A percentile compares a stretch with the other conserved stretches of the same genome.
These are phyloP conservation scores for Candida insectorum DNA, from an alignment of 805 yeast genomes.

Conservation along the genomic window DNA sequence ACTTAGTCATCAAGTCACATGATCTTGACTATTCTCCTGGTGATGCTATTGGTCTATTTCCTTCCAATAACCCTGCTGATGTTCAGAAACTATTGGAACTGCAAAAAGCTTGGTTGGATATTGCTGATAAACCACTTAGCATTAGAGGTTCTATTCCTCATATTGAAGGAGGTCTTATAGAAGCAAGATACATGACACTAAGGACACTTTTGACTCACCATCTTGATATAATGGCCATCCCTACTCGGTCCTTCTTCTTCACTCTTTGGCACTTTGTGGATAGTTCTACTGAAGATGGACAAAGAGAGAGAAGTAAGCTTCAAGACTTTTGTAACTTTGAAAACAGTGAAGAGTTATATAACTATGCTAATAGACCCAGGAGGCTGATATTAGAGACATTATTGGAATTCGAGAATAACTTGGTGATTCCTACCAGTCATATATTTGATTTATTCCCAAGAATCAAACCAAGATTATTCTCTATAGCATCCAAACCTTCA, in stretches of 20 bases:
- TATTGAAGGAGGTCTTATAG: conserved; percentile 60
- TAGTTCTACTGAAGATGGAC: conserved; percentile 49
- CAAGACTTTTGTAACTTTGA: conserved; percentile 69
- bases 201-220: conserved; percentile 73
- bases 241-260: conserved; percentile 78
- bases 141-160: conserved; percentile 34
- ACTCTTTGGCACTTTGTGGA: conserved; percentile 64
- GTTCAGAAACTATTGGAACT: conserved; percentile 63
- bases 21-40: conserved; percentile 60
- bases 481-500: conserved; percentile 68
- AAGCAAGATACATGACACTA: conserved; percentile 52
- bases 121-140: conserved; percentile 59
- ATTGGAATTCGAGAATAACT: conserved; percentile 69
- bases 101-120: conserved; percentile 66
- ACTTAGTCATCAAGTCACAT: conserved; percentile 42
- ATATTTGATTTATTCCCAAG: conserved; percentile 74
- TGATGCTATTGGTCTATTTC: conserved; percentile 75
- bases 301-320: conserved; percentile 72
- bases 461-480: conserved; percentile 77
- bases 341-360: conserved; percentile 77
- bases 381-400: conserved; percentile 82
- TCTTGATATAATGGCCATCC: conserved; percentile 78
- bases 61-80: conserved; percentile 59
- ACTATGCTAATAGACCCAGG: conserved; percentile 92
- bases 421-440: conserved; percentile 72